These are phyloP conservation scores for Carex sylvatica DNA, from an alignment of 202 grass and related monocot genomes.

Conservation along the genomic window DNA sequence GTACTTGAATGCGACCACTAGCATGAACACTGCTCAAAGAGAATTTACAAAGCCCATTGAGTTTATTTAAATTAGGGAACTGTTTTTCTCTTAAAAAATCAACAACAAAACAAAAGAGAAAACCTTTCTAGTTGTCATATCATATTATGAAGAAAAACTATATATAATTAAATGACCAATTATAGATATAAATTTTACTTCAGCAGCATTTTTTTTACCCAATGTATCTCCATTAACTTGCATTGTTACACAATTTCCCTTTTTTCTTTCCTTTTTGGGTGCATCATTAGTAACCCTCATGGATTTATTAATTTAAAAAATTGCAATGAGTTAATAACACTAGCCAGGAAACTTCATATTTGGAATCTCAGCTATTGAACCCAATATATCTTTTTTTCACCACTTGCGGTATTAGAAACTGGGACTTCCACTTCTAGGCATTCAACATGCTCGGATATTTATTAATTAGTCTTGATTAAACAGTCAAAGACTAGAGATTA, in stretches of 20 bases:
- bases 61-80: background rate
- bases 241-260: background rate
- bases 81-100: background rate
- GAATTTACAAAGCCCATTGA: background rate
- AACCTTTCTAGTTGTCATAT: background rate
- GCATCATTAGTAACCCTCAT: background rate
- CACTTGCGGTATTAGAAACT: background rate
- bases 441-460: background rate
- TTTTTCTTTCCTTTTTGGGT: background rate
- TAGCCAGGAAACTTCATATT: background rate
- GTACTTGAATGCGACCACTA: conserved; percentile 68
- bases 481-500: background rate
- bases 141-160: background rate
- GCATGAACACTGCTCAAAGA: conserved; percentile 64
- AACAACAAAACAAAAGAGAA: background rate
- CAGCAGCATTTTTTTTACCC: background rate
- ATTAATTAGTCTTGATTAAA: conserved; percentile 5
- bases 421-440: background rate
- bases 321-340: background rate
- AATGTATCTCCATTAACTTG: no score
- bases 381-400: background rate
- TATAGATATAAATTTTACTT: background rate
- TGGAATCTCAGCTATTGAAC: background rate
- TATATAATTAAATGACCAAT: background rate
- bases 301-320: background rate